Evolutionary conservation across 2,329 filamentous ascomycete species (phyloP), one percentile per base, ranked within the genome.

Genomic region (Fusarium vanettenii): DNA sequence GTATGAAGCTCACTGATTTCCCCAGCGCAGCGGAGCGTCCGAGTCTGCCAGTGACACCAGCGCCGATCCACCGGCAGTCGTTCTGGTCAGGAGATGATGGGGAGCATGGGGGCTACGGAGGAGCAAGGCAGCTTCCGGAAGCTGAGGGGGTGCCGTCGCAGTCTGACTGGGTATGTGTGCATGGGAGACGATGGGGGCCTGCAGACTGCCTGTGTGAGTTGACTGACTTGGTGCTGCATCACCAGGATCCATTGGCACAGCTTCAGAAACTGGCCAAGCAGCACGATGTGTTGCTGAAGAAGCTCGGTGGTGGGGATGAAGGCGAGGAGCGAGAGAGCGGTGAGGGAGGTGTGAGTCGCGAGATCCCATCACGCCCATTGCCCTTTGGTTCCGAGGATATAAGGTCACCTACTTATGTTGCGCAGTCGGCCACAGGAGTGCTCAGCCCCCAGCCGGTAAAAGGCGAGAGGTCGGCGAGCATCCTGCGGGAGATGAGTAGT

Each of bases 81-180:
- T 93, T 93, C 81, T 94, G 92, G 92, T 91, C 89, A 61, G 82
- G 82, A 74, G 84, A 84, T 71, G 82, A 81, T 55, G 78, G 81
- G 56, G 83, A 82, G 64, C 76, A 82, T 66, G 82, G 80, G 73
- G 86, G 86, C 29, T 89, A 90, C 69, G 87, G 87, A 66, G 86
- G 90, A 60, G 84, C 86, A 73, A 88, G 87, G 72, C 86, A 88
- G 79, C 87, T 98, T 76, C 94, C 94, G 71, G 86, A 87, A 74
- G 95, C 95, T 60, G 90, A 94, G 81, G 95, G 95, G 61, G 95
- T 98, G 74, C 95, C 95, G 72, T 88, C 91, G 82, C 95, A 98
- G 88, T 89, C 91, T 81, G 94, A 98, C 84, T 98, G 96, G 96
- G 95, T 98, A 95, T 93, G 94, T 94, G 88, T 88, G 84, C 88